Percentiles rank a stretch among this genome's conserved stretches.
Conservation (phyloP, 2,329 filamentous ascomycete genomes). For the Periconia sp. region DNA sequence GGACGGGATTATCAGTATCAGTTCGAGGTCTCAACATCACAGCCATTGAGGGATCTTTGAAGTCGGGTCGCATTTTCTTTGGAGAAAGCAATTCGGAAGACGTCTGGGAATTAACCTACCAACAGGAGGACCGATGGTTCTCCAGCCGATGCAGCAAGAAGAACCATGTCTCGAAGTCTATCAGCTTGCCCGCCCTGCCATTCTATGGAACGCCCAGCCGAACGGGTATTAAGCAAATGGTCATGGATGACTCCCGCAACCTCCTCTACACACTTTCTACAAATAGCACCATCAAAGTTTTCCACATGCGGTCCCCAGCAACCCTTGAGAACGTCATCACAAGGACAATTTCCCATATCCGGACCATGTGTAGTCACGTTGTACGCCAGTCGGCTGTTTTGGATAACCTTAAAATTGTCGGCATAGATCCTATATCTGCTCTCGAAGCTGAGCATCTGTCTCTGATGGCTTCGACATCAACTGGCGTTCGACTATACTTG, state of each 20-base stretch:
- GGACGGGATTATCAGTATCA: constrained; percentile 83
- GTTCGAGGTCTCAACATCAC: constrained; percentile 78
- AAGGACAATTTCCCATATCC: constrained; percentile 59
- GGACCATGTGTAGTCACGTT: constrained; percentile 83
- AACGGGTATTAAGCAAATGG: constrained; percentile 78
- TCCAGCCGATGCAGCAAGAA: constrained; percentile 84
- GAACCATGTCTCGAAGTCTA: constrained; percentile 78
- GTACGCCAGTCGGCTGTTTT: constrained; percentile 73
- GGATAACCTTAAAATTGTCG: constrained; percentile 73
- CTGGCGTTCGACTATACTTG: constrained; percentile 88
- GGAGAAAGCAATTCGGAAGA: constrained; percentile 81
- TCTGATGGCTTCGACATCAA: constrained; percentile 87
- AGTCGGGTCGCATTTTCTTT: constrained; percentile 92
- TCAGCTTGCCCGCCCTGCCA: constrained; percentile 62
- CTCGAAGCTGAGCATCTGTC: constrained; percentile 83
- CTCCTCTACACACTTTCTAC: constrained; percentile 92
- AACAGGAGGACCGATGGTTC: constrained; percentile 98
- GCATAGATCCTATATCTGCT: constrained; percentile 82
- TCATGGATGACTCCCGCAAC: constrained; percentile 85
- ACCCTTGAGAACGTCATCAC: constrained; percentile 62
- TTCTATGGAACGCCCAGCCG: constrained; percentile 30
- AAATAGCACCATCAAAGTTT: constrained; percentile 86
- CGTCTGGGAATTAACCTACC: constrained; percentile 92
- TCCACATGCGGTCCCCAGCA: constrained; percentile 74
- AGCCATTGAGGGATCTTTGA: constrained; percentile 76